phyloP scores from a whole-genome alignment of 768 basidiomycete species.

The Boletus bicolor region DNA sequence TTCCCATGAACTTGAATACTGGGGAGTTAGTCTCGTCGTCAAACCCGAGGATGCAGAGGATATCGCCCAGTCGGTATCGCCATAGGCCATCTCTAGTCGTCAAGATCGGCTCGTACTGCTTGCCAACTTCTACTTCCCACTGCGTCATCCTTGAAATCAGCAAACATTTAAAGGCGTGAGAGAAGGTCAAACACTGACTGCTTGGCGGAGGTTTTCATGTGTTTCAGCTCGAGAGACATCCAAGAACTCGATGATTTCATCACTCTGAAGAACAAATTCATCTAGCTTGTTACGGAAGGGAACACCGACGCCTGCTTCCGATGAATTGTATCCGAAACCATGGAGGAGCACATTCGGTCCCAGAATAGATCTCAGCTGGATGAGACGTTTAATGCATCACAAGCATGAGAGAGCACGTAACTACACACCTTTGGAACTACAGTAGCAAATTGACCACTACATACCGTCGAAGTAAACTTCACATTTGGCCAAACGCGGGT shows the following conservation, averaged over 20 bases:
- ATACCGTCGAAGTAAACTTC: neutral
- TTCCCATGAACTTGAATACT: constrained; percentile 12
- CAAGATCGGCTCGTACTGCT: constrained; percentile 19
- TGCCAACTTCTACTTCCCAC: constrained; percentile 21
- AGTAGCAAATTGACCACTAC: constrained; percentile 11
- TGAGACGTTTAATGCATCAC: neutral
- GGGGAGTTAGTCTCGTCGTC: constrained; percentile 3
- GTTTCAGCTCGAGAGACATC: no score
- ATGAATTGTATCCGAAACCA: constrained; percentile 7
- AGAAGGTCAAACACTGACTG: constrained; percentile 6
- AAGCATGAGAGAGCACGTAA: neutral
- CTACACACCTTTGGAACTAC: constrained; percentile 13
- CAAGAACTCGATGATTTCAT: neutral
- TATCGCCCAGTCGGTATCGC: constrained; percentile 22
- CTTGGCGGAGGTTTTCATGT: constrained; percentile 11
- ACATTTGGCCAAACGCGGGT: constrained; percentile 17
- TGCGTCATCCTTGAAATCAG: neutral
- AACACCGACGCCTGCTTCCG: constrained; percentile 7
- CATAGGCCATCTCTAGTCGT: constrained; percentile 24
- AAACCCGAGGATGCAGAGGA: constrained; percentile 18
- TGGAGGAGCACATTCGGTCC: constrained; percentile 5
- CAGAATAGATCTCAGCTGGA: constrained; percentile 16
- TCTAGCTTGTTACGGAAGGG: constrained; percentile 1
- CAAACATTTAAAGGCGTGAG: neutral
- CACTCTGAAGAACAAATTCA: constrained; percentile 2